Evolutionary conservation across 257 asterid genomes (phyloP), one percentile per base, ranked within the genome.

Genomic region (Scutellaria baicalensis): DNA sequence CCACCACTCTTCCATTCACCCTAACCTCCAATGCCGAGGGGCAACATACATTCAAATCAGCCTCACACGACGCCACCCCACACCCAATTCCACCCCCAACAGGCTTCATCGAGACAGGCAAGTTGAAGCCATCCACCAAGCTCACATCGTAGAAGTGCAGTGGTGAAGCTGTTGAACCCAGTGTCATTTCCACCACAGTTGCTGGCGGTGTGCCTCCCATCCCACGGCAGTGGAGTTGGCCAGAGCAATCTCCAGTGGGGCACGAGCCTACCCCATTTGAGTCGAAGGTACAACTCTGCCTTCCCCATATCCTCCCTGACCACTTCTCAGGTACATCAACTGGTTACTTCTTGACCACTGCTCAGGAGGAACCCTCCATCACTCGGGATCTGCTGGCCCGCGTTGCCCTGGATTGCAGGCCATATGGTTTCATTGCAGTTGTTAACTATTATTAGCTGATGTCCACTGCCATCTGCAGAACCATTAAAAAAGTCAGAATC

Each of bases 161-260:
- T 0, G 97, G 95, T 0, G 97, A 93, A 33, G 73, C 3, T 4
- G 85, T 57, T 1, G 95, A 12, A 5, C 99, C 99, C 2, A 93
- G 70, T 1, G 99, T 93, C 99, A 93, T 93, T 76, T 93, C 99
- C 62, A 93, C 99, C 73, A 93, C 87, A 7, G 97, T 91, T n/a
- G 96, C 96, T 0, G 99, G 99, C 8, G 97, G 97, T 6, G 8
- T 65, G 13, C 97, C 99, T 2, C 96, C 95, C 39, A 66, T 3
- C 9, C 99, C 99, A 27, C 44, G 72, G 82, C 99, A 93, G 8
- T 66, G 84, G 33, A 91, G 75, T 63, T 78, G 86, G 54, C 94
- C 89, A 8, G 81, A 50, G 45, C 99, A 93, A 64, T 87, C 97
- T 36, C 97, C 99, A 0, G 99, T 89, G 64, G 77, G 84, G 21